Conservation (phyloP, 441 rosid genomes). For the Capsella rubella region DNA sequence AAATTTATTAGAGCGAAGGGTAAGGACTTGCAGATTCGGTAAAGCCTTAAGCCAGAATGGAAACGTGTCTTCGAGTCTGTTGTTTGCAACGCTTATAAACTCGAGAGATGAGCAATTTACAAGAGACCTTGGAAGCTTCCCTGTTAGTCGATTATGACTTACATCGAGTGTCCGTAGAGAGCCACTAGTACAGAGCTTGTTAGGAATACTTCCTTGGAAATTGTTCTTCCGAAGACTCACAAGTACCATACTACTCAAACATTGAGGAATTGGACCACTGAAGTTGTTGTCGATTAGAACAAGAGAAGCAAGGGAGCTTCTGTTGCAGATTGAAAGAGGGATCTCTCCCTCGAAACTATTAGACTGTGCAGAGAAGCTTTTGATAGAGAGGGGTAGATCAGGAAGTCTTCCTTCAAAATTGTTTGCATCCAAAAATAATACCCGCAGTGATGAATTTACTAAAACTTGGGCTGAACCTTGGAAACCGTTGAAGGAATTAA, state of each 20-base stretch:
- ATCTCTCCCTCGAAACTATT: conserved; percentile 39
- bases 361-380: background rate
- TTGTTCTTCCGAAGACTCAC: conserved; percentile 51
- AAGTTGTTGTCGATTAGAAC: conserved; percentile 18
- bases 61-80: conserved; percentile 51
- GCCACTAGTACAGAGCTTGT: conserved; percentile 1
- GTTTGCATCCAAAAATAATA: background rate
- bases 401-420: conserved; percentile 19
- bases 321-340: conserved; percentile 52
- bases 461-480: background rate
- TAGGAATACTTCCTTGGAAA: conserved; percentile 43
- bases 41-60: conserved; percentile 57
- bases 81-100: conserved; percentile 51
- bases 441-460: background rate
- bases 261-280: conserved; percentile 22
- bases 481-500: background rate
- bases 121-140: conserved; percentile 56
- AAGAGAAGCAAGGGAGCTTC: background rate
- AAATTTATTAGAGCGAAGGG: conserved; percentile 55
- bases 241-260: conserved; percentile 12
- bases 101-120: conserved; percentile 44
- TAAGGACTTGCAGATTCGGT: conserved; percentile 52
- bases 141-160: conserved; percentile 44
- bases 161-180: conserved; percentile 49
- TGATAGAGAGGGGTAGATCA: conserved; percentile 15